Evolutionary conservation across 2,329 filamentous ascomycete genomes (phyloP).

Genomic region (Paecilomyces dactylethromorphus): DNA sequence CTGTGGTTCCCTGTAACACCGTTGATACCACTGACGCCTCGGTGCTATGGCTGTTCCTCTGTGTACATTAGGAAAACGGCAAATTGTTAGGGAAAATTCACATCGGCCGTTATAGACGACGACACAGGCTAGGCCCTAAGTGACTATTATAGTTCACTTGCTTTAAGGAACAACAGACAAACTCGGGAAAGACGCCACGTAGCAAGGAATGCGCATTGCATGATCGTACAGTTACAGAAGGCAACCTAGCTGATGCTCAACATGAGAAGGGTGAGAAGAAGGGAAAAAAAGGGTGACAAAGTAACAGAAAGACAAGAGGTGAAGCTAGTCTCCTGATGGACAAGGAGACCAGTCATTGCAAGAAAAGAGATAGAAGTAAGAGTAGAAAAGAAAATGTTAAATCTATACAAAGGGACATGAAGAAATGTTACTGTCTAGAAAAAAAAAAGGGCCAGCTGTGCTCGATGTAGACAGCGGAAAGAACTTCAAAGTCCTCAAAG

Average conservation of each 20-base stretch:
- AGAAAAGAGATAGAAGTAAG: slow-evolving; percentile 9
- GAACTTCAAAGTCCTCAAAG: neutral
- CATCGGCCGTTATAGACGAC: neutral
- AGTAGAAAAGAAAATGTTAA: slow-evolving; percentile 7
- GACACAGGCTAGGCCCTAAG: neutral
- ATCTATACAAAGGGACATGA: neutral
- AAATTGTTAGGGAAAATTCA: neutral
- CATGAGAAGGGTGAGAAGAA: slow-evolving; percentile 5
- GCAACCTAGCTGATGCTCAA: neutral
- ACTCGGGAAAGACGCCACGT: neutral
- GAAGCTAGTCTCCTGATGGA: slow-evolving; percentile 7
- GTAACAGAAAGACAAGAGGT: slow-evolving; percentile 14
- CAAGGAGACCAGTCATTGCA: slow-evolving; percentile 4
- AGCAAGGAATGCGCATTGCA: slow-evolving; percentile 3
- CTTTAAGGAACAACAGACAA: neutral
- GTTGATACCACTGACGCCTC: neutral
- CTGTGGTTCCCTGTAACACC: neutral
- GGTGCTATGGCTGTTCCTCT: neutral
- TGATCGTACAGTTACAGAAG: slow-evolving; percentile 10
- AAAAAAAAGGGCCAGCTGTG: neutral
- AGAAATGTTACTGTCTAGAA: neutral
- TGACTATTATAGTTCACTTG: neutral
- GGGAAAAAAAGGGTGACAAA: slow-evolving; percentile 17
- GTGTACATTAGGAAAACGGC: neutral
- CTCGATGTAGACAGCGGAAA: neutral